Conservation (phyloP, 441 rosid genomes). For the Jatropha podagrica region DNA sequence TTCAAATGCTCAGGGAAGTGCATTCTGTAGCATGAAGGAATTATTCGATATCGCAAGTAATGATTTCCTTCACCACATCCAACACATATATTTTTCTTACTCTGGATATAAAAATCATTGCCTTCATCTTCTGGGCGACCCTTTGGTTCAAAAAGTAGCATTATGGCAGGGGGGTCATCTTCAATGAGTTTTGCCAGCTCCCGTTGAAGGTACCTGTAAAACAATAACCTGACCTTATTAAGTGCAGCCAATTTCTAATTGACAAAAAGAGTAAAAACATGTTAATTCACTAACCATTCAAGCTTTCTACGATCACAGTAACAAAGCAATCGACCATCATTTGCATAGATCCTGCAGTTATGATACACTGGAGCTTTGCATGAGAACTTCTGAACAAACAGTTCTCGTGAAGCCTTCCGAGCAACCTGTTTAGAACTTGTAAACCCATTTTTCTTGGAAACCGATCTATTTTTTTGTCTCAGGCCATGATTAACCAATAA, state of each 20-base stretch:
- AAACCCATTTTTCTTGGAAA: constrained; percentile 52
- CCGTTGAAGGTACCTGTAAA: constrained; percentile 72
- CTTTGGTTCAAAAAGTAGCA: constrained; percentile 92
- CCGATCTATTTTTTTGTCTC: constrained; percentile 37
- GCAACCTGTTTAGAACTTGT: constrained; percentile 54
- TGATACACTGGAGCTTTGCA: constrained; percentile 98
- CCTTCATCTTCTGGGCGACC: constrained; percentile 98
- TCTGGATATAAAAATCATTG: constrained; percentile 92
- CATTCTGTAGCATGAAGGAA: constrained; percentile 95
- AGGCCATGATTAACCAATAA: constrained; percentile 53
- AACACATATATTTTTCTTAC: constrained; percentile 90
- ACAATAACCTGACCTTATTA: constrained; percentile 20
- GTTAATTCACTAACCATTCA: constrained; percentile 64
- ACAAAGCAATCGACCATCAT: constrained; percentile 88
- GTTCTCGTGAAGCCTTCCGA: constrained; percentile 72
- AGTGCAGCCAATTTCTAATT: constrained; percentile 15
- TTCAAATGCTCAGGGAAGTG: constrained; percentile 98
- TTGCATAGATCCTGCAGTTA: constrained; percentile 90
- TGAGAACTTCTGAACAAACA: constrained; percentile 88
- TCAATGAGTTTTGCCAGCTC: constrained; percentile 83
- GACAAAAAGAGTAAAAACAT: constrained; percentile 13
- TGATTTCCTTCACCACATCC: constrained; percentile 96
- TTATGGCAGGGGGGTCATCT: constrained; percentile 78
- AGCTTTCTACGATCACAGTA: constrained; percentile 90
- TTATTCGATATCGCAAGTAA: constrained; percentile 85